phyloP scores from a whole-genome alignment of 108 stramenopile species.

The Nitzschia inconspicua region DNA sequence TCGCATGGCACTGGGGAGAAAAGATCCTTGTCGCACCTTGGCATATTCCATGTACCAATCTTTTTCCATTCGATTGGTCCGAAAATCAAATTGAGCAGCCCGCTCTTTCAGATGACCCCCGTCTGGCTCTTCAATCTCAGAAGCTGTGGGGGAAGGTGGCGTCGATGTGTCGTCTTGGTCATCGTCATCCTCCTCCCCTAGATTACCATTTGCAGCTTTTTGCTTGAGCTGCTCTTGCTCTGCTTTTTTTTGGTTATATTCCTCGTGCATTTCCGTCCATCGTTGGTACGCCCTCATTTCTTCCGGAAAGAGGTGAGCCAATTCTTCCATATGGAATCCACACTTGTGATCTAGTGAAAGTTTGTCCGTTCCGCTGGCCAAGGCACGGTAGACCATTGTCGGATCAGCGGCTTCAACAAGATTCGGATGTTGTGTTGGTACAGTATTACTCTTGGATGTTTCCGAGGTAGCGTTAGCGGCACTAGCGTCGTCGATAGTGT shows the following conservation, averaged over 20 bases:
- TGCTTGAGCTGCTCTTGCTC: conserved; percentile 8
- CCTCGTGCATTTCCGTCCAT: conserved; percentile 78
- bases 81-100: conserved; percentile 68
- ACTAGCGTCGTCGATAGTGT: neutral
- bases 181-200: conserved; percentile 3
- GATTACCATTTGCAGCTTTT: conserved; percentile 12
- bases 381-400: conserved; percentile 50
- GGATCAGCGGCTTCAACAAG: conserved; percentile 25
- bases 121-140: conserved; percentile 7
- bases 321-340: conserved; percentile 65
- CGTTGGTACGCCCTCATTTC: conserved; percentile 74
- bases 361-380: conserved; percentile 11
- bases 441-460: neutral
- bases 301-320: conserved; percentile 68
- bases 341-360: conserved; percentile 40
- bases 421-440: conserved; percentile 14
- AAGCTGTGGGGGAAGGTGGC: neutral
- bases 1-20: conserved; percentile 27
- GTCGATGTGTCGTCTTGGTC: neutral
- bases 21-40: conserved; percentile 66
- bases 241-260: conserved; percentile 31
- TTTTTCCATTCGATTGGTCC: conserved; percentile 63
- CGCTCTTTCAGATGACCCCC: conserved; percentile 59
- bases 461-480: neutral
- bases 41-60: conserved; percentile 69